Base-by-base conservation (phyloP, 306 rosid species). In the Fragaria ananassa region DNA sequence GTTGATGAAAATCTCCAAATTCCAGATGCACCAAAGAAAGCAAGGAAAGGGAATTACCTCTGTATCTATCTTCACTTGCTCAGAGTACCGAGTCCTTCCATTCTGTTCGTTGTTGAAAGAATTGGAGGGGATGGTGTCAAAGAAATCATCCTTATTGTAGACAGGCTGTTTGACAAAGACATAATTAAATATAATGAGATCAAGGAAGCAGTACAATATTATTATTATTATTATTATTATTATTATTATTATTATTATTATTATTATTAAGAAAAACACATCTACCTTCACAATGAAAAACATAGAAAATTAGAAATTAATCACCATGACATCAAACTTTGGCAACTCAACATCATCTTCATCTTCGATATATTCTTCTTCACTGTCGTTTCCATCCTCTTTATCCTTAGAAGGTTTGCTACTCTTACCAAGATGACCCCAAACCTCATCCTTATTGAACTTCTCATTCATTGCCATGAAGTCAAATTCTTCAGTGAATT, bases 371-470 rank as follows among this genome's bases (percentile, higher is more conserved):
- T 86, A 88, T 29, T 88, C 89, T 79, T 86, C 96, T 66, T 89
- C 89, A 42, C 76, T 81, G 66, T 68, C 53, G 49, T 85, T 85
- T 80, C 82, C 93, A 82, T 93, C 91, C 11, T 85, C 93, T 50
- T 49, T 87, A 35, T 86, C 92, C 77, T 82, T 90, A 37, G 83
- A 76, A 76, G 87, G 80, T 83, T 88, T 92, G 47, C 51, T 84
- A 76, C 78, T 85, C 86, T 90, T 95, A 68, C 97, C 98, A 66
- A 95, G 96, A 85, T 92, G 89, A 70, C 92, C 97, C 99, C 99
- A 95, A n/a, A 92, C 97, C 86, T 95, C 97, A 79, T 95, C 99
- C 91, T 95, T 95, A 54, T 92, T 95, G 78, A 95, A 95, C 82
- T 92, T 95, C 84, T 95, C 99, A 82, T 92, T 95, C 99, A 95